Evolutionary conservation across 108 stramenopile species (phyloP).

Genomic region (Asterionellopsis glacialis): DNA sequence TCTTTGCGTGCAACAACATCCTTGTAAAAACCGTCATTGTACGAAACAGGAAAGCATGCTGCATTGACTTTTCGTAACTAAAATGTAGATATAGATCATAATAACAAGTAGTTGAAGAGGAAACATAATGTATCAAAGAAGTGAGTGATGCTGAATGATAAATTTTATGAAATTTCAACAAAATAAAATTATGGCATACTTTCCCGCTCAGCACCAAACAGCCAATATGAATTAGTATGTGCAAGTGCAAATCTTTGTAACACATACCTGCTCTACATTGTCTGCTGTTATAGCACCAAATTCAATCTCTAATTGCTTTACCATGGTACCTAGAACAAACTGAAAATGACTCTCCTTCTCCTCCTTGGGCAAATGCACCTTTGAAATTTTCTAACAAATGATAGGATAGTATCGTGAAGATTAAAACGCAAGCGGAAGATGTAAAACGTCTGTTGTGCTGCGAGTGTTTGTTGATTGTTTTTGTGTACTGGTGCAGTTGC

Average conservation of each 20-base stretch:
- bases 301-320: constrained; percentile 37
- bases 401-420: too few species aligned
- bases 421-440: too few species aligned
- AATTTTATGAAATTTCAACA: constrained; percentile 1
- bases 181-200: neutral
- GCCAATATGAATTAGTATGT: too few species aligned
- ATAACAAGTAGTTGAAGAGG: neutral
- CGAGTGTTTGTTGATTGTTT: too few species aligned
- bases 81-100: neutral
- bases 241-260: constrained; percentile 37
- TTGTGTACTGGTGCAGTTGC: too few species aligned
- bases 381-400: too few species aligned
- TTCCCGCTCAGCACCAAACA: too few species aligned
- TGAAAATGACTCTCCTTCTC: too few species aligned
- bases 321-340: constrained; percentile 9
- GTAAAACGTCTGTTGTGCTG: too few species aligned
- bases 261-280: constrained; percentile 58
- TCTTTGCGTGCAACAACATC: constrained; percentile 58
- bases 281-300: constrained; percentile 69
- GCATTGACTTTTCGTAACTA: constrained; percentile 73
- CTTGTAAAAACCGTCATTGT: constrained; percentile 86
- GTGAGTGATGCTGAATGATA: neutral
- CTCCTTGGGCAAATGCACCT: too few species aligned
- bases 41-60: constrained; percentile 87
- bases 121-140: neutral